Conservation (phyloP, 257 asterid genomes). For the Solanum megistacrolobum region DNA sequence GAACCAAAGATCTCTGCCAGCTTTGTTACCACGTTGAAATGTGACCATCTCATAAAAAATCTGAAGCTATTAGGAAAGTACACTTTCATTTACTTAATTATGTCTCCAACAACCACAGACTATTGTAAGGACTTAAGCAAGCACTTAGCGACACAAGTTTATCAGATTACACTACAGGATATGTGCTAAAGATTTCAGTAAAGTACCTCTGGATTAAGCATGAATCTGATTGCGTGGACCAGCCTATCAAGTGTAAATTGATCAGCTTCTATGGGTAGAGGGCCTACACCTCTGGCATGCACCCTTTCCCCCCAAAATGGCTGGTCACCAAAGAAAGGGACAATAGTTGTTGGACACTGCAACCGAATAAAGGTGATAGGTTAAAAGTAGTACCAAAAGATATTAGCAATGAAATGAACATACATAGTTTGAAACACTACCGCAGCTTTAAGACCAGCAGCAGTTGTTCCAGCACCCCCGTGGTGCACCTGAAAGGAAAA, state of each 20-base stretch:
- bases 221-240: conserved; percentile 68
- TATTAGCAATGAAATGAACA: background rate
- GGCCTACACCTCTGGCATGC: conserved; percentile 82
- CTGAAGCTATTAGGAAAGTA: background rate
- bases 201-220: conserved; percentile 59
- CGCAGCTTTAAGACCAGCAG: conserved; percentile 95
- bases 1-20: background rate
- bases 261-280: conserved; percentile 70
- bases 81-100: background rate
- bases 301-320: conserved; percentile 89
- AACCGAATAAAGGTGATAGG: background rate
- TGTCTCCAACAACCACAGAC: background rate
- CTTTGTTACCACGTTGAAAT: background rate
- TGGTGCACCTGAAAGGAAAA: conserved; percentile 61
- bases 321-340: conserved; percentile 95
- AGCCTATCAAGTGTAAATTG: conserved; percentile 66
- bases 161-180: background rate
- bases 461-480: conserved; percentile 98
- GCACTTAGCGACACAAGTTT: background rate
- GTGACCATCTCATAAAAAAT: background rate
- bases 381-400: background rate
- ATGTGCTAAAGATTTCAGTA: background rate
- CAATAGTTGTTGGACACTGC: conserved; percentile 83
- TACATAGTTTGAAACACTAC: conserved; percentile 16
- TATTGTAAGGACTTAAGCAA: background rate